phyloP scores from a whole-genome alignment of 2,329 filamentous ascomycete genomes.

The Paracorniculantispora psalliotae region DNA sequence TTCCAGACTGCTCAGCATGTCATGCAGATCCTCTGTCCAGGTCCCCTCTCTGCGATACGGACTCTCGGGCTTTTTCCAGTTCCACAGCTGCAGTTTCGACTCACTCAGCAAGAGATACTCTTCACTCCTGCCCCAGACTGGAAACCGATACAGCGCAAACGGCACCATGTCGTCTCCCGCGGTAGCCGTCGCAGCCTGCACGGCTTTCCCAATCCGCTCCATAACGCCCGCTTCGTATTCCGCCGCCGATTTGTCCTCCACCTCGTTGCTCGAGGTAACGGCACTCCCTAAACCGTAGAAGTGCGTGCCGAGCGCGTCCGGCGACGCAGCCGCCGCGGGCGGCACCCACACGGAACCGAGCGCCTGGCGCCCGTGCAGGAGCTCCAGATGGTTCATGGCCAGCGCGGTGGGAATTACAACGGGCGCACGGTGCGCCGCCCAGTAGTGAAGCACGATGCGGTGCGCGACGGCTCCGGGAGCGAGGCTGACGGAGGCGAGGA shows the following conservation, averaged over 20 bases:
- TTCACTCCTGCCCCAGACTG: background rate
- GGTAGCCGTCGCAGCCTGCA: background rate
- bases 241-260: background rate
- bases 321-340: background rate
- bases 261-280: background rate
- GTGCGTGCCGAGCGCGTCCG: background rate
- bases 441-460: background rate
- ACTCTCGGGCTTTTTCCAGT: background rate
- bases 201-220: background rate
- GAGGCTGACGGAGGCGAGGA: background rate
- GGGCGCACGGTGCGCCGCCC: background rate
- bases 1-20: background rate
- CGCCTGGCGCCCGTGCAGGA: background rate
- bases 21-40: background rate
- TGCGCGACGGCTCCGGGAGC: background rate
- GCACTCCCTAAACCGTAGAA: background rate
- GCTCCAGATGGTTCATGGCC: background rate
- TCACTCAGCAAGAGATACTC: background rate
- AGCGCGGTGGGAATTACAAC: background rate
- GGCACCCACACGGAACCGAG: background rate
- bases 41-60: background rate
- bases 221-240: background rate
- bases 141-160: background rate
- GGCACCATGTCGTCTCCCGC: background rate
- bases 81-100: background rate